Conservation (phyloP, 306 rosid genomes). For the Vigna trinervia region DNA sequence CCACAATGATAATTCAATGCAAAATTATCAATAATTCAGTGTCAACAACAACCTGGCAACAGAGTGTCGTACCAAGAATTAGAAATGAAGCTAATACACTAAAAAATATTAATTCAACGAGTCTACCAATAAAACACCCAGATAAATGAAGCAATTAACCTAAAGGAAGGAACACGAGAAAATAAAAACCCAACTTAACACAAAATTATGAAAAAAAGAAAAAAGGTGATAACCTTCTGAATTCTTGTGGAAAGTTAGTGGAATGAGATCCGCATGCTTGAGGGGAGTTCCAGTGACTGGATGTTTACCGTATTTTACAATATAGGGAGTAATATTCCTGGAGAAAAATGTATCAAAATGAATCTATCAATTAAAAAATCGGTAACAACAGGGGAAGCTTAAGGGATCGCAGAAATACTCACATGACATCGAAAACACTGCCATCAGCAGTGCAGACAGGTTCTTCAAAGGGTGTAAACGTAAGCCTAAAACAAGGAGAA, state of each 20-base stretch:
- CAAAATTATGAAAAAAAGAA: background rate
- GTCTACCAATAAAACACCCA: background rate
- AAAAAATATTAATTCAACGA: conserved; percentile 1
- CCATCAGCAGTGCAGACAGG: conserved; percentile 96
- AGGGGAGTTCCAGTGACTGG: conserved; percentile 83
- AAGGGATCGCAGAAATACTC: conserved; percentile 32
- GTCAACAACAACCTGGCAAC: background rate
- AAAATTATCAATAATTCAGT: no score
- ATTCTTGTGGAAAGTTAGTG: conserved; percentile 89
- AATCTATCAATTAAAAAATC: conserved; percentile 8
- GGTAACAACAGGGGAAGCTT: background rate
- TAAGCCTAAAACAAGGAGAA: conserved; percentile 57
- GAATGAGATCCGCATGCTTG: conserved; percentile 81
- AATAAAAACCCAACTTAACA: background rate
- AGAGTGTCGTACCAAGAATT: background rate
- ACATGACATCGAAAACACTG: conserved; percentile 77
- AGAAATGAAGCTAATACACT: background rate
- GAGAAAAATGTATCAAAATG: conserved; percentile 42
- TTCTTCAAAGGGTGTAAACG: conserved; percentile 84
- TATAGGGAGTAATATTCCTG: conserved; percentile 85
- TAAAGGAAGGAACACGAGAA: conserved; percentile 8
- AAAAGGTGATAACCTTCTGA: conserved; percentile 65
- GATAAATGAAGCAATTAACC: conserved; percentile 18
- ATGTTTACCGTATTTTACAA: conserved; percentile 83
- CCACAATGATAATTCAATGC: no score